Evolutionary conservation across 2,329 filamentous ascomycete genomes (phyloP).

Genomic region (Pseudocercospora vitis): DNA sequence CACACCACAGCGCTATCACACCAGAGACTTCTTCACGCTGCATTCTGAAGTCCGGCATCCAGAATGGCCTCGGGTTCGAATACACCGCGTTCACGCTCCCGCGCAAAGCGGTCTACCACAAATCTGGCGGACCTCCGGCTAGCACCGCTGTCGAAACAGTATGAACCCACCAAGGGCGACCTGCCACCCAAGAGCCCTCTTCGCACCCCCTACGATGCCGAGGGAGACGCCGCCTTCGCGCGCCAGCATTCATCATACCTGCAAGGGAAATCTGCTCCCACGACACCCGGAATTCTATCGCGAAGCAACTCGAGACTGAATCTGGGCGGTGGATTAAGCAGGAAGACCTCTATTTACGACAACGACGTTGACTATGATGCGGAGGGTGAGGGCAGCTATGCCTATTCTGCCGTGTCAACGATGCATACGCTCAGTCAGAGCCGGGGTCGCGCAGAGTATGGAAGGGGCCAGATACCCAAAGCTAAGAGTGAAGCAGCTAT

Average conservation of each 20-base stretch:
- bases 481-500: constrained; percentile 49
- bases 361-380: constrained; percentile 22
- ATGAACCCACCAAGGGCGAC: constrained; percentile 35
- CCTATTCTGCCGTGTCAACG: constrained; percentile 16
- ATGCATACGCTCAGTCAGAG: constrained; percentile 2
- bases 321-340: constrained; percentile 36
- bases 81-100: constrained; percentile 34
- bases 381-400: constrained; percentile 19
- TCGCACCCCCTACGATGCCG: constrained; percentile 26
- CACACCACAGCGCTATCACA: neutral
- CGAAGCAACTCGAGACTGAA: constrained; percentile 43
- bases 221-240: constrained; percentile 28
- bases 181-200: constrained; percentile 34
- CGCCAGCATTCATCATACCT: constrained; percentile 49
- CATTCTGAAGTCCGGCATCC: neutral
- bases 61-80: constrained; percentile 20
- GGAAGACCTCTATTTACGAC: constrained; percentile 35
- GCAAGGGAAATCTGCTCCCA: constrained; percentile 49
- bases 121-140: constrained; percentile 61
- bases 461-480: constrained; percentile 42
- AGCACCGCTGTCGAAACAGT: constrained; percentile 56
- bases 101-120: constrained; percentile 56
- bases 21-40: neutral
- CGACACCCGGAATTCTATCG: constrained; percentile 50
- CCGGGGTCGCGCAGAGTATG: constrained; percentile 22